Evolutionary conservation across 2,329 filamentous ascomycete species (phyloP).

Genomic region (Calycina herbarum): DNA sequence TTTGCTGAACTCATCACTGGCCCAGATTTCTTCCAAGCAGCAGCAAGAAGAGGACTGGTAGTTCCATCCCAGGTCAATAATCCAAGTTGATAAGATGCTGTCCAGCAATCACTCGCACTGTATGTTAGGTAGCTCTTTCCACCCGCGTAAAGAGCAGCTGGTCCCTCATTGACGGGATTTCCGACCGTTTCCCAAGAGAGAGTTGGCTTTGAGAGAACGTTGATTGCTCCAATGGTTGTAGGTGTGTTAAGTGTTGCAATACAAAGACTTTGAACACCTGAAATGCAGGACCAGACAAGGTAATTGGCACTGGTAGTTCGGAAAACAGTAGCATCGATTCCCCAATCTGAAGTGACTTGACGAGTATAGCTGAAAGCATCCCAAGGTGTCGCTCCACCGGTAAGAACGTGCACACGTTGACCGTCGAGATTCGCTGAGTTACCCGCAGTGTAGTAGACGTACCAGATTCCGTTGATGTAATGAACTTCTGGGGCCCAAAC

Average conservation of each 20-base stretch:
- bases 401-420: background rate
- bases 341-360: background rate
- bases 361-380: background rate
- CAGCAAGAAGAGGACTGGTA: conserved; percentile 45
- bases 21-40: conserved; percentile 51
- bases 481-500: background rate
- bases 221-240: background rate
- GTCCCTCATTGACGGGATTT: conserved; percentile 55
- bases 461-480: background rate
- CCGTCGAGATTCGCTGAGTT: background rate
- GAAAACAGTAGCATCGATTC: background rate
- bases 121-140: conserved; percentile 54
- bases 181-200: conserved; percentile 50
- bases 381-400: background rate
- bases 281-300: background rate
- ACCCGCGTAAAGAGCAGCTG: conserved; percentile 52
- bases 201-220: background rate
- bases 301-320: background rate
- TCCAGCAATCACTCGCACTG: conserved; percentile 59
- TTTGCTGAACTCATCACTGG: background rate
- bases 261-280: background rate
- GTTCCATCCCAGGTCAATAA: conserved; percentile 53
- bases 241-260: background rate
- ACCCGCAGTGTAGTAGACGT: background rate
- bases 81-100: conserved; percentile 53